These are phyloP conservation scores for Salix brachista DNA, from an alignment of 345 rosid genomes.

Conservation along the genomic window DNA sequence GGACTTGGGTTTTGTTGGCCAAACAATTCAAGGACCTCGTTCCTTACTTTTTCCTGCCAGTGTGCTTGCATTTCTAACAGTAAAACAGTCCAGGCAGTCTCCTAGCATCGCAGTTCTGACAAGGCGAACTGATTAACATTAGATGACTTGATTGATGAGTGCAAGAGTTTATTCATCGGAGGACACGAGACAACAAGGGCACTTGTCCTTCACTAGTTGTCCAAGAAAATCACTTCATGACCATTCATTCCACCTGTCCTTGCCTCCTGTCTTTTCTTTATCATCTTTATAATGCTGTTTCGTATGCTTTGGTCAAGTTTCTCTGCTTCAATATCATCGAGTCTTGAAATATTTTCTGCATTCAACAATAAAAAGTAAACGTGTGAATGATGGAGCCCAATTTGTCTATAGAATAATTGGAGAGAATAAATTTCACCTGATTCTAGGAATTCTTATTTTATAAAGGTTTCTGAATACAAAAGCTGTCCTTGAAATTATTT, in stretches of 20 bases:
- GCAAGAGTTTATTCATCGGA: conserved; percentile 39
- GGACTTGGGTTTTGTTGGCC: conserved; percentile 27
- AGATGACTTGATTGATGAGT: background rate
- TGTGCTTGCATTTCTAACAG: conserved; percentile 30
- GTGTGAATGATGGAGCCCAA: no score
- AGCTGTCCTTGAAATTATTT: conserved; percentile 48
- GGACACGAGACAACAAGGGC: background rate
- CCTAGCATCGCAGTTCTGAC: conserved; percentile 9
- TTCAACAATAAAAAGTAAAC: background rate
- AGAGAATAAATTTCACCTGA: conserved; percentile 10
- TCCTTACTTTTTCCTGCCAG: conserved; percentile 44
- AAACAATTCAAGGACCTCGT: conserved; percentile 28
- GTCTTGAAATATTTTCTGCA: conserved; percentile 9
- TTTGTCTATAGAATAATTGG: background rate
- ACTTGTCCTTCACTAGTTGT: conserved; percentile 16
- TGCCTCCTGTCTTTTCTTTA: conserved; percentile 16
- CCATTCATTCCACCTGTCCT: background rate
- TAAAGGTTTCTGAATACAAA: conserved; percentile 36
- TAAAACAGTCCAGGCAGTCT: conserved; percentile 24
- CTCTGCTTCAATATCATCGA: conserved; percentile 13
- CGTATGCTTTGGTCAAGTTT: background rate
- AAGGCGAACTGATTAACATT: no score
- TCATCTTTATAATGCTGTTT: background rate
- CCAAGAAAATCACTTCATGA: conserved; percentile 26
- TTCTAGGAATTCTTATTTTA: conserved; percentile 3